A percentile compares a stretch with the other conserved stretches of the same genome.
phyloP scores from a whole-genome alignment of 2,329 filamentous ascomycete species.

The Metarhizium brunneum region DNA sequence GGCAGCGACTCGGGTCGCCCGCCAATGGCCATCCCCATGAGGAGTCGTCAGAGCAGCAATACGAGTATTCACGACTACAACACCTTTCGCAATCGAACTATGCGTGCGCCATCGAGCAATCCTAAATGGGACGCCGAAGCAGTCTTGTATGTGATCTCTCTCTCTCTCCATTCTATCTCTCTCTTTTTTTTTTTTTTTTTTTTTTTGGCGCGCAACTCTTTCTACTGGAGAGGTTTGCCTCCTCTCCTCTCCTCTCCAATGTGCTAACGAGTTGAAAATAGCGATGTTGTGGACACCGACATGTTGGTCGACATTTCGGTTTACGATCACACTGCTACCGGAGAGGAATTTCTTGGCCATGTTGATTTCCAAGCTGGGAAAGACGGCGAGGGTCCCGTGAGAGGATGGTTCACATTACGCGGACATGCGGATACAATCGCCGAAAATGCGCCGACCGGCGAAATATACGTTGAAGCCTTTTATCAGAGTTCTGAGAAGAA shows the following conservation, averaged over 20 bases:
- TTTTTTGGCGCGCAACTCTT: background rate
- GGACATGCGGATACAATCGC: conserved; percentile 62
- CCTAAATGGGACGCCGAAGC: conserved; percentile 96
- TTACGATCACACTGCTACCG: conserved; percentile 71
- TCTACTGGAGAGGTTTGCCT: background rate
- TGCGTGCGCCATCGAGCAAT: conserved; percentile 55
- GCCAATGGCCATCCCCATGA: conserved; percentile 91
- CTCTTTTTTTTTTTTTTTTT: background rate
- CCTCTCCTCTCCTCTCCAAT: background rate
- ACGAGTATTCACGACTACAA: conserved; percentile 67
- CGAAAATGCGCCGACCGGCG: conserved; percentile 71
- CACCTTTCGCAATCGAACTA: conserved; percentile 50
- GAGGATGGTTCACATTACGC: conserved; percentile 77
- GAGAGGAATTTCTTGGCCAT: conserved; percentile 87
- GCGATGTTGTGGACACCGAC: conserved; percentile 87
- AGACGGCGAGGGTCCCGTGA: conserved; percentile 60
- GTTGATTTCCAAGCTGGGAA: conserved; percentile 65
- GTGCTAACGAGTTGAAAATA: conserved; percentile 27
- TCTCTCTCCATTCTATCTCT: no score
- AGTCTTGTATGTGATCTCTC: conserved; percentile 61
- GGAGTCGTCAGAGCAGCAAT: conserved; percentile 91
- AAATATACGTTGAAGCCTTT: conserved; percentile 77
- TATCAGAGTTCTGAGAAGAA: conserved; percentile 85
- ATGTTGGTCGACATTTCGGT: conserved; percentile 88
- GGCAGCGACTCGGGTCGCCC: conserved; percentile 74